Evolutionary conservation across 164 flowering plant species (phyloP), one percentile per base, ranked within the genome.

Genomic region (Berberis thunbergii): DNA sequence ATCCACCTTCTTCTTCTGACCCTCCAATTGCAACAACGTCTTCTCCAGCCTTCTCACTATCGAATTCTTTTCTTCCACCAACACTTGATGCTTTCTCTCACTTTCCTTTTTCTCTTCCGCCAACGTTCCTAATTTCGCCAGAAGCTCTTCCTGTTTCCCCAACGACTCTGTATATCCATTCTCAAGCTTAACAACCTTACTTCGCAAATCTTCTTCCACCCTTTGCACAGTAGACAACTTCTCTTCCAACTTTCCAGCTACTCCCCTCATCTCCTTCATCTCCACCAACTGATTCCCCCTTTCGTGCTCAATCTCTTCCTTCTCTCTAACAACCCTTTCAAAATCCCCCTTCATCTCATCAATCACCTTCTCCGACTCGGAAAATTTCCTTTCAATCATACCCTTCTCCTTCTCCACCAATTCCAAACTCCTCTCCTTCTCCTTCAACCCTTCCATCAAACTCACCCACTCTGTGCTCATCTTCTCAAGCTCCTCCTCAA

Each of bases 291-390:
- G 75, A 65, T 58, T 53, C 7, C 43, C 65, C 45, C 59, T 87
- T 67, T 77, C 81, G 60, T 40, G 59, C 50, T 80, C 78, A 44
- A 82, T 57, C 61, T 42, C 73, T 7, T 72, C 69, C 67, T 77
- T 87, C 58, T 75, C 86, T 39, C 57, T 61, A 41, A 43, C 59
- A 54, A 77, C 38, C 63, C 6, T 72, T 63, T 52, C 44, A n/a
- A 67, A 70, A 59, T 81, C 78, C 39, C 64, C 67, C 77, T 59
- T 75, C 78, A 84, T 54, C 13, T 41, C 67, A n/a, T 69, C 79
- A 43, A 72, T 54, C 44, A 62, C 12, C 65, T 45, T 54, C 41
- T 12, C 53, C 11, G 68, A 70, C 55, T 77, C 77, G 46, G 2
- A 65, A 63, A 78, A 57, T 0, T 63, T 61, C 43, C 49, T 68